Evolutionary conservation across 1,284 basidiomycete genomes (phyloP).

Genomic region (Rhodotorula sp.): DNA sequence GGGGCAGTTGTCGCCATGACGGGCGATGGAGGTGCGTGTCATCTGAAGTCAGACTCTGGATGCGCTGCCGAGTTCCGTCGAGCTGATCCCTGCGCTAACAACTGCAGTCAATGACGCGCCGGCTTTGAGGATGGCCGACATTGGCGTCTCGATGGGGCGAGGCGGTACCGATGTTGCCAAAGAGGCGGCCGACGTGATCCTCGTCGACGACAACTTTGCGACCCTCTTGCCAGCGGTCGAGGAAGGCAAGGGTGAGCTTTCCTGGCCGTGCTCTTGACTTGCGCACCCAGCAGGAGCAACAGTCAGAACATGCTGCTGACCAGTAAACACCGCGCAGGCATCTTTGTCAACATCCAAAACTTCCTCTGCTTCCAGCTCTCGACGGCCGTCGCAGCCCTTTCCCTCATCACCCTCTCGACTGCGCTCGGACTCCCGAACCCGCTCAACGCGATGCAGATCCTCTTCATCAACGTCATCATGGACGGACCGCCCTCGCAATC

Average conservation of each 20-base stretch:
- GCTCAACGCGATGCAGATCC: constrained; percentile 92
- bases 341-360: constrained; percentile 98
- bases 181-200: constrained; percentile 93
- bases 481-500: constrained; percentile 53
- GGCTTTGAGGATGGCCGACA: constrained; percentile 95
- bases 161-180: constrained; percentile 97
- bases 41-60: background rate
- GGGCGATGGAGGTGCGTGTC: constrained; percentile 72
- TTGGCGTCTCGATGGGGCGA: constrained; percentile 95
- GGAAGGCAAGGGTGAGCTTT: constrained; percentile 63
- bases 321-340: constrained; percentile 58
- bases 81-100: background rate
- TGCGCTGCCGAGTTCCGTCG: background rate
- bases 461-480: constrained; percentile 98
- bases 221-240: constrained; percentile 92
- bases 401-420: constrained; percentile 91
- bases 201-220: constrained; percentile 95
- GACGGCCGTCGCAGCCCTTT: constrained; percentile 89
- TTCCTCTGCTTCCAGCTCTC: constrained; percentile 96
- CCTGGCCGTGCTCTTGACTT: too few relatives aligned
- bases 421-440: constrained; percentile 84
- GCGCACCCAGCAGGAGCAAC: too few relatives aligned
- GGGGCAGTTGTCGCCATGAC: constrained; percentile 96
- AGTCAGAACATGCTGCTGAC: too few relatives aligned
- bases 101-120: constrained; percentile 90